phyloP scores from a whole-genome alignment of 2,329 filamentous ascomycete genomes.

The Botrytis paeoniae region DNA sequence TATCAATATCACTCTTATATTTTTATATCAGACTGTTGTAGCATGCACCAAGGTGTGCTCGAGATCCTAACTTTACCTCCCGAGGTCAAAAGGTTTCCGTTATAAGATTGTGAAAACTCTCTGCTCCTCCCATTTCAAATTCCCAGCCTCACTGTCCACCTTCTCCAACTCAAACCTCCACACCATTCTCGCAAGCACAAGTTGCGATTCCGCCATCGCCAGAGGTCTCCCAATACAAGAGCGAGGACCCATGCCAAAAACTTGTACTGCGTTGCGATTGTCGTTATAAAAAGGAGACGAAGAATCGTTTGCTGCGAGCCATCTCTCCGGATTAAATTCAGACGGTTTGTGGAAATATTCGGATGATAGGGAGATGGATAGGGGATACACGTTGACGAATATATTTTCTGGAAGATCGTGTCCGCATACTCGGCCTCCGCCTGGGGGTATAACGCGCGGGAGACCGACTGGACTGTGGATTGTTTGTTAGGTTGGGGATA shows the following conservation, averaged over 20 bases:
- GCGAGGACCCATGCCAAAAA: slow-evolving; percentile 2
- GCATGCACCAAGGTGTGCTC: no score
- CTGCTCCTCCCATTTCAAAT: background rate
- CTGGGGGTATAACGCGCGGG: background rate
- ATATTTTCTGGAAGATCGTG: background rate
- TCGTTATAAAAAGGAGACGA: background rate
- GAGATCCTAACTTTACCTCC: no score
- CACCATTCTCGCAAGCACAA: background rate
- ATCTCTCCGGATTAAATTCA: background rate
- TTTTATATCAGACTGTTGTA: no score
- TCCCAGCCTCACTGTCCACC: background rate
- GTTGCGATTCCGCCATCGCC: background rate
- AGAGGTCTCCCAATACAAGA: background rate
- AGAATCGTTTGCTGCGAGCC: background rate
- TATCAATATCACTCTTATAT: no score
- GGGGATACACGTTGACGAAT: background rate
- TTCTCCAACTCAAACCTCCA: background rate
- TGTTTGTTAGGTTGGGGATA: background rate
- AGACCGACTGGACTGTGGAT: background rate
- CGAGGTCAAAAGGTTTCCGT: background rate
- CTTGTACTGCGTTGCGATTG: background rate
- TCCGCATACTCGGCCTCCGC: background rate
- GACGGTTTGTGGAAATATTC: background rate
- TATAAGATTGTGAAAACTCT: background rate
- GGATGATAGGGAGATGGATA: background rate